A percentile compares a stretch with the other conserved stretches of the same genome.
Evolutionary conservation across 1,139 yeast species (phyloP).

Genomic region (Nadsonia commutata): DNA sequence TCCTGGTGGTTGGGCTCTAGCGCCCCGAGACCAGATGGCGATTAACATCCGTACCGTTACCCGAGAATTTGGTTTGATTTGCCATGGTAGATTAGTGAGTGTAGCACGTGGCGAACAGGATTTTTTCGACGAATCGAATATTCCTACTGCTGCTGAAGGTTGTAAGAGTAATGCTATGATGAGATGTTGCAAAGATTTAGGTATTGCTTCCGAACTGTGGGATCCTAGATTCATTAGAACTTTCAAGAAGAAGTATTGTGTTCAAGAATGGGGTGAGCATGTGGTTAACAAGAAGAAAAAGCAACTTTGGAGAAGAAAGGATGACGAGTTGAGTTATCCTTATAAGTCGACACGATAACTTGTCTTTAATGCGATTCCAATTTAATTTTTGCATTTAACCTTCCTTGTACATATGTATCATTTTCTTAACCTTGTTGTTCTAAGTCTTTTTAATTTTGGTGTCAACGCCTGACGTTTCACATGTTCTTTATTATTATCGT

Average conservation of each 20-base stretch:
- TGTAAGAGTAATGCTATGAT: slow-evolving; percentile 92
- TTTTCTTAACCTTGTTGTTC: too few species aligned
- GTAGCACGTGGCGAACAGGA: slow-evolving; percentile 95
- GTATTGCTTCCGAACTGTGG: slow-evolving; percentile 95
- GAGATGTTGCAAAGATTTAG: slow-evolving; percentile 96
- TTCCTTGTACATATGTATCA: too few species aligned
- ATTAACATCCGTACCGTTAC: slow-evolving; percentile 55
- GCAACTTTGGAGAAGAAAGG: slow-evolving; percentile 81
- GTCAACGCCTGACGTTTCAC: too few species aligned
- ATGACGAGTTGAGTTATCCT: slow-evolving; percentile 61
- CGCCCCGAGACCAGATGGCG: slow-evolving; percentile 77
- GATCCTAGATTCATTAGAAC: slow-evolving; percentile 78
- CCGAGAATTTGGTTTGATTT: slow-evolving; percentile 77
- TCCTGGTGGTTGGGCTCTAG: slow-evolving; percentile 98
- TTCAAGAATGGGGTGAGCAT: slow-evolving; percentile 78
- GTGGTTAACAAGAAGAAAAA: slow-evolving; percentile 67
- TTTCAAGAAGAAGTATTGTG: slow-evolving; percentile 66
- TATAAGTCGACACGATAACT: slow-evolving; percentile 32
- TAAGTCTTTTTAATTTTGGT: too few species aligned
- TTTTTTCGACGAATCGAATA: slow-evolving; percentile 71
- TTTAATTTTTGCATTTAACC: too few species aligned
- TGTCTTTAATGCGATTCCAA: too few species aligned
- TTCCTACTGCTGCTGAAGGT: slow-evolving; percentile 95
- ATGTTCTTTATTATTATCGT: too few species aligned
- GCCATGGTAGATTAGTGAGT: slow-evolving; percentile 78